These are phyloP conservation scores for Zygoascus bituminiphila DNA, from an alignment of 805 yeast genomes.

Conservation along the genomic window DNA sequence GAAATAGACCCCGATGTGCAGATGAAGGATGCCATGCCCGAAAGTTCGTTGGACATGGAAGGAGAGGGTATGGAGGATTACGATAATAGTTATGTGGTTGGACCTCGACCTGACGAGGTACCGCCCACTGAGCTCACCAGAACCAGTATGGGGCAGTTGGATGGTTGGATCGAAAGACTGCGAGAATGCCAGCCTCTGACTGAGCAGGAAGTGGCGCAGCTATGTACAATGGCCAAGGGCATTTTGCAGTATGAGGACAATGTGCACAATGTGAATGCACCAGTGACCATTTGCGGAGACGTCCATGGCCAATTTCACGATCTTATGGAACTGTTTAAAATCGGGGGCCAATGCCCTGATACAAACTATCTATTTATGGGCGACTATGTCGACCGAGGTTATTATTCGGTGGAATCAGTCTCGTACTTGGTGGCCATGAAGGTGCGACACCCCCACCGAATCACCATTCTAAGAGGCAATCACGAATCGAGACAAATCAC, in stretches of 20 bases:
- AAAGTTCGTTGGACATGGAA: conserved; percentile 73
- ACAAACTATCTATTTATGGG: conserved; percentile 83
- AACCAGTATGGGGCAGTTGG: conserved; percentile 58
- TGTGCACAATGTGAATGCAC: conserved; percentile 91
- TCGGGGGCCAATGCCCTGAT: conserved; percentile 93
- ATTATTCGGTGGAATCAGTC: conserved; percentile 86
- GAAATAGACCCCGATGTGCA: conserved; percentile 34
- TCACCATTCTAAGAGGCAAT: conserved; percentile 89
- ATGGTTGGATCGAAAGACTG: conserved; percentile 82
- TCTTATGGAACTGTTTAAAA: conserved; percentile 86
- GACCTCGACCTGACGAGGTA: conserved; percentile 21
- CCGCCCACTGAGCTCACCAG: conserved; percentile 36
- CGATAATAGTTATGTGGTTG: conserved; percentile 1
- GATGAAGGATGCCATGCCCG: conserved; percentile 37
- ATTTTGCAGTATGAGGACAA: conserved; percentile 86
- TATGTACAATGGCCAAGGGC: conserved; percentile 82
- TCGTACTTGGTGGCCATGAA: conserved; percentile 89
- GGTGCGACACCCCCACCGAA: conserved; percentile 85
- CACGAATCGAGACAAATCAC: conserved; percentile 96
- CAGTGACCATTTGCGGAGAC: conserved; percentile 96
- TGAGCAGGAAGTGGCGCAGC: conserved; percentile 69
- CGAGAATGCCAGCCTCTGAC: conserved; percentile 32
- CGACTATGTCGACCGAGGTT: conserved; percentile 90
- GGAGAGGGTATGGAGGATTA: conserved; percentile 31
- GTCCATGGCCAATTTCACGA: conserved; percentile 97